Conservation (phyloP, 352 stramenopile genomes). For the Aphanomyces astaci region DNA sequence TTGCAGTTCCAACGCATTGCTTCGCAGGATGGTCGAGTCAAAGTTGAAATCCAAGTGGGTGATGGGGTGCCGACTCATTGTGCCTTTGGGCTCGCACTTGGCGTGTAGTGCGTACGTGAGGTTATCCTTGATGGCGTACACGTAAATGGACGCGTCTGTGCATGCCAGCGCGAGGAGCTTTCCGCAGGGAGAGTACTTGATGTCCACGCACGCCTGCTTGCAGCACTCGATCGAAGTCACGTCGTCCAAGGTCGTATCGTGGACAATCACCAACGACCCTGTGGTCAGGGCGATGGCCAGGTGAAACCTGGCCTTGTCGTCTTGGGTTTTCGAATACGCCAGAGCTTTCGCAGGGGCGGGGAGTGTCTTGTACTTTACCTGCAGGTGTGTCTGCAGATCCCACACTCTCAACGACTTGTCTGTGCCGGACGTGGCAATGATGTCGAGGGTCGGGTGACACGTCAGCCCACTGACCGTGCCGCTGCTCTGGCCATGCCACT, state of each 20-base stretch:
- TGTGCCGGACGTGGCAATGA: constrained; percentile 56
- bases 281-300: constrained; percentile 58
- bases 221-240: constrained; percentile 78
- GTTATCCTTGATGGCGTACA: constrained; percentile 28
- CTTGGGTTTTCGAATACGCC: constrained; percentile 57
- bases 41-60: constrained; percentile 21
- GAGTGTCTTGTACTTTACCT: constrained; percentile 43
- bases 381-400: constrained; percentile 45
- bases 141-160: constrained; percentile 82
- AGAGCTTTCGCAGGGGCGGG: constrained; percentile 47
- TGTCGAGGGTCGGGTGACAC: constrained; percentile 41
- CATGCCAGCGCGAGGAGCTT: constrained; percentile 73
- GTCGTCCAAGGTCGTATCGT: constrained; percentile 60
- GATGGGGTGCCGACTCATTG: neutral
- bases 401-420: constrained; percentile 69
- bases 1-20: constrained; percentile 16
- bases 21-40: constrained; percentile 18
- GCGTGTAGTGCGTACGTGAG: neutral
- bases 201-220: constrained; percentile 62
- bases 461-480: constrained; percentile 35
- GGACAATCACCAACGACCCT: constrained; percentile 46
- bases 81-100: neutral
- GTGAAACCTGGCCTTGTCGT: constrained; percentile 25
- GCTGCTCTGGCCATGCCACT: constrained; percentile 16
- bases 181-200: constrained; percentile 83